A percentile compares a stretch with the other conserved stretches of the same genome.
Conservation (phyloP, 2,329 filamentous ascomycete species). For the Cladosporium sp. region DNA sequence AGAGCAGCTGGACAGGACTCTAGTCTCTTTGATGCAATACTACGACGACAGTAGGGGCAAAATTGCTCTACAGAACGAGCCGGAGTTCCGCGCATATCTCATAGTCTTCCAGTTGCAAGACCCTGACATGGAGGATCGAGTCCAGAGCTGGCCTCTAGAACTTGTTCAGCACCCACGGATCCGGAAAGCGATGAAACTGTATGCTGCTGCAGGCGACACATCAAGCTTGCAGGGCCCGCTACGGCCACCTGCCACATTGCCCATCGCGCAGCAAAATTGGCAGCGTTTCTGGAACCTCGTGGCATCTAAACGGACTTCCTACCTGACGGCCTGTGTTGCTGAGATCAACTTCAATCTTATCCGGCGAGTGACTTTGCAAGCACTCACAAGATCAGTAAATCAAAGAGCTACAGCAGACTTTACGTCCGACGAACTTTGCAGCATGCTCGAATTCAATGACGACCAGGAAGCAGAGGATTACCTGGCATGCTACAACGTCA, state of each 20-base stretch:
- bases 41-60: constrained; percentile 58
- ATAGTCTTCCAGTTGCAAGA: constrained; percentile 59
- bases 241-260: constrained; percentile 48
- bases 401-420: constrained; percentile 52
- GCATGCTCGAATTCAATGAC: constrained; percentile 58
- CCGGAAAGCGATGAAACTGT: constrained; percentile 59
- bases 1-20: constrained; percentile 65
- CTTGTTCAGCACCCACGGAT: constrained; percentile 56
- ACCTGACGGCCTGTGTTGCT: constrained; percentile 65
- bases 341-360: constrained; percentile 64
- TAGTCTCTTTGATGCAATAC: constrained; percentile 62
- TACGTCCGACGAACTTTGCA: constrained; percentile 56
- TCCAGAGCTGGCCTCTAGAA: constrained; percentile 57
- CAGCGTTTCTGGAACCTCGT: constrained; percentile 60
- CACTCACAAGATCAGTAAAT: constrained; percentile 46
- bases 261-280: constrained; percentile 61
- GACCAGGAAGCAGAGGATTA: constrained; percentile 57
- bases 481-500: constrained; percentile 56
- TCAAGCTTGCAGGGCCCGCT: constrained; percentile 56
- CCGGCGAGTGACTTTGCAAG: constrained; percentile 57
- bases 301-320: constrained; percentile 58
- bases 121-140: constrained; percentile 59
- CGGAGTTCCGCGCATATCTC: constrained; percentile 66
- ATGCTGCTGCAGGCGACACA: constrained; percentile 57
- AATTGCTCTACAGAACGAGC: constrained; percentile 58